Conservation (phyloP, 2,329 filamentous ascomycete species). For the Coniochaeta hoffmannii region DNA sequence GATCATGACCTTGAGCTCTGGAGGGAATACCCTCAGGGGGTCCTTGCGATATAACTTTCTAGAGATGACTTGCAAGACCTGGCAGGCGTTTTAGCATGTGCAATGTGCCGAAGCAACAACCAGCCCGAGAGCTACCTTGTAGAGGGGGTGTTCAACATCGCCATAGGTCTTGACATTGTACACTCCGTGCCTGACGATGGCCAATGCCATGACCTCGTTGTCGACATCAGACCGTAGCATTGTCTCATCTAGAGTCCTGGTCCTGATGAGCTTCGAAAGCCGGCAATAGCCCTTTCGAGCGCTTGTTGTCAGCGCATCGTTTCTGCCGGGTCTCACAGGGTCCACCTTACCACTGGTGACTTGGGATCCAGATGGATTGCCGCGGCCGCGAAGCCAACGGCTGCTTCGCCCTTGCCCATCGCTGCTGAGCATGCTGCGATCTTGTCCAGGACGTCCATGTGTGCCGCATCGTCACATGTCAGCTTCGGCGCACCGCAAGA, state of each 20-base stretch:
- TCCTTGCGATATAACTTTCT: background rate
- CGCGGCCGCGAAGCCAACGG: background rate
- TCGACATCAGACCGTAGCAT: background rate
- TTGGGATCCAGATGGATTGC: background rate
- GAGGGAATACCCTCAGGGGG: background rate
- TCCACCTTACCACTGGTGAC: background rate
- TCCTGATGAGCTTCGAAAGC: background rate
- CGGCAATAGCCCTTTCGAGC: background rate
- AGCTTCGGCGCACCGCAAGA: background rate
- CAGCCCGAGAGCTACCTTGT: background rate
- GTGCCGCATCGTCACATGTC: background rate
- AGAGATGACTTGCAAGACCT: background rate
- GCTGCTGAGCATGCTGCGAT: background rate
- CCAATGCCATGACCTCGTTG: background rate
- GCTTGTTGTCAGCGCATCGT: background rate
- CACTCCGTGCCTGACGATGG: background rate
- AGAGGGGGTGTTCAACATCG: background rate
- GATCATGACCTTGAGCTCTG: constrained; percentile 1
- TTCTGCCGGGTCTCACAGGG: background rate
- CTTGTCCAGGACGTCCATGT: constrained; percentile 1
- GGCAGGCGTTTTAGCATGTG: background rate
- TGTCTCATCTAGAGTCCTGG: background rate
- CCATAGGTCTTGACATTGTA: background rate
- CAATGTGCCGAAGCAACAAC: too few species aligned
- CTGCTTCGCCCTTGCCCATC: background rate